Evolutionary conservation across 2,329 filamentous ascomycete species (phyloP).

Genomic region (Akanthomyces lecanii): DNA sequence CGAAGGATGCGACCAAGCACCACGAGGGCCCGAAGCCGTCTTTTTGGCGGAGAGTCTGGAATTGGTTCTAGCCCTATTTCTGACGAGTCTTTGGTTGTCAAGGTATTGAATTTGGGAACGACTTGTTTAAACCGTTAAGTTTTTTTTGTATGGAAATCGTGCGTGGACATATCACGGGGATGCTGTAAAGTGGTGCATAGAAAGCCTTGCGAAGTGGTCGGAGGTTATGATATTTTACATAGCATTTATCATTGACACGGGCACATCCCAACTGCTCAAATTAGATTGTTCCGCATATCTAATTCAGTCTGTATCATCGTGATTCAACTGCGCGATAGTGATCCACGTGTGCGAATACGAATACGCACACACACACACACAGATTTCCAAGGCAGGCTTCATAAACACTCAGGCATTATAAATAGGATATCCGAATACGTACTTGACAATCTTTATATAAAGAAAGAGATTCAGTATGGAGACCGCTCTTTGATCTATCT

Average conservation of each 20-base stretch:
- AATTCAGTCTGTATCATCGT: neutral
- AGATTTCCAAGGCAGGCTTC: too few relatives aligned
- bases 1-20: slow-evolving; percentile 29
- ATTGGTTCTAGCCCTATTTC: slow-evolving; percentile 32
- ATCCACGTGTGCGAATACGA: neutral
- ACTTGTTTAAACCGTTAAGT: neutral
- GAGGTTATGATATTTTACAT: slow-evolving; percentile 1
- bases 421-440: neutral
- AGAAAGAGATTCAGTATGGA: neutral
- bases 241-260: neutral
- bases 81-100: neutral
- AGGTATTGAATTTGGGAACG: neutral
- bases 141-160: neutral
- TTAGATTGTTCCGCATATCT: too few relatives aligned
- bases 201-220: slow-evolving; percentile 16
- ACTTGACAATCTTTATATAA: neutral
- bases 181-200: neutral
- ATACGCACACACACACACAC: neutral
- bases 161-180: neutral
- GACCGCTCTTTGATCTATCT: neutral
- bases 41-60: slow-evolving; percentile 42
- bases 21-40: slow-evolving; percentile 29
- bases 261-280: neutral
- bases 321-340: too few relatives aligned
- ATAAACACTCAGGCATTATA: too few relatives aligned